phyloP scores from a whole-genome alignment of 441 rosid genomes.

The Mallotus repandus region DNA sequence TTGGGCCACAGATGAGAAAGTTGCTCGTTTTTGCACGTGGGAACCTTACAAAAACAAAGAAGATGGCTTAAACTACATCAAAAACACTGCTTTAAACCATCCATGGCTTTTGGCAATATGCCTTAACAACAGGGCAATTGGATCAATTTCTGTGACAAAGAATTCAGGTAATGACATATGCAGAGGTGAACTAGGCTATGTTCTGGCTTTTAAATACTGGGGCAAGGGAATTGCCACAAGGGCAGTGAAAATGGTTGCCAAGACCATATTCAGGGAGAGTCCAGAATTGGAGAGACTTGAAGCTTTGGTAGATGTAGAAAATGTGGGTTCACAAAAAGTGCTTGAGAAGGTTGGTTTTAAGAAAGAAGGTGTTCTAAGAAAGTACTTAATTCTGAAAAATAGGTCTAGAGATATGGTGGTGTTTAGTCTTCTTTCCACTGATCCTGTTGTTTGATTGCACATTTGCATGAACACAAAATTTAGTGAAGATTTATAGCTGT shows the following conservation, averaged over 20 bases:
- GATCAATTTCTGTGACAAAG: constrained; percentile 45
- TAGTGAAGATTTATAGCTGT: too few relatives aligned
- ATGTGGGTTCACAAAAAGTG: constrained; percentile 59
- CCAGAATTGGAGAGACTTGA: constrained; percentile 67
- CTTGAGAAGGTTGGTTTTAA: constrained; percentile 63
- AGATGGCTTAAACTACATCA: constrained; percentile 41
- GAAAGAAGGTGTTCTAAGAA: constrained; percentile 65
- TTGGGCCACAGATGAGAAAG: constrained; percentile 55
- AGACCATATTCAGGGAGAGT: constrained; percentile 42
- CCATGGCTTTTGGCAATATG: constrained; percentile 69
- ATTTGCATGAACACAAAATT: too few relatives aligned
- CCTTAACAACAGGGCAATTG: constrained; percentile 49
- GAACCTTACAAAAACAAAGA: constrained; percentile 57
- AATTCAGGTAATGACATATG: constrained; percentile 35
- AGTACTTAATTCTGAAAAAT: constrained; percentile 29
- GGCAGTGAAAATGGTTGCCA: constrained; percentile 47
- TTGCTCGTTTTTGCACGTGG: constrained; percentile 47
- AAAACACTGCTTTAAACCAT: constrained; percentile 35
- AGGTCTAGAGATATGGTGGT: constrained; percentile 48
- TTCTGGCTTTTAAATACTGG: constrained; percentile 49
- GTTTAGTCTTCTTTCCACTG: constrained; percentile 64
- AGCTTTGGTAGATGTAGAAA: constrained; percentile 60
- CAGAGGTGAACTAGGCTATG: constrained; percentile 64
- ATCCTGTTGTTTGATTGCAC: constrained; percentile 26
- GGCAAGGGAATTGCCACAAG: constrained; percentile 61